These are phyloP conservation scores for Camptophora hylomeconis DNA, from an alignment of 2,329 filamentous ascomycete species.

Conservation along the genomic window DNA sequence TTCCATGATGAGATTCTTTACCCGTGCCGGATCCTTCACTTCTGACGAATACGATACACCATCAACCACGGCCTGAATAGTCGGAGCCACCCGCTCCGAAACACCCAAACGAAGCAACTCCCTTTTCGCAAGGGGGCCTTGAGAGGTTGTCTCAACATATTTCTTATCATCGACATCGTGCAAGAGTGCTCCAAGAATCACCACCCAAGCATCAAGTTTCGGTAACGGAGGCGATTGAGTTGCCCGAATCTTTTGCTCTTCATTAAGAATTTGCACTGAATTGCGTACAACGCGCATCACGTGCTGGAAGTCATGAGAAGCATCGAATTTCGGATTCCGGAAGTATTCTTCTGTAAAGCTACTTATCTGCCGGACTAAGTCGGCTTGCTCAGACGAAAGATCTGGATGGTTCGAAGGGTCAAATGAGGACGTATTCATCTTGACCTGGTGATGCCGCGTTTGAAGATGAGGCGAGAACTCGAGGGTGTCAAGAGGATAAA, in stretches of 20 bases:
- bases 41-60: slow-evolving; percentile 71
- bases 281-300: slow-evolving; percentile 68
- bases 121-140: slow-evolving; percentile 6
- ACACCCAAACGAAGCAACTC: slow-evolving; percentile 12
- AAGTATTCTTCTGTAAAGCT: slow-evolving; percentile 16
- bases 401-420: slow-evolving; percentile 12
- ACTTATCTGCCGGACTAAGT: slow-evolving; percentile 10
- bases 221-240: slow-evolving; percentile 5
- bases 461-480: too few relatives aligned
- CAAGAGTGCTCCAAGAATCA: slow-evolving; percentile 18
- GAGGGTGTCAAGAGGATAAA: too few relatives aligned
- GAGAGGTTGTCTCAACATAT: slow-evolving; percentile 10
- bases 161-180: slow-evolving; percentile 21
- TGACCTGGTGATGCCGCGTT: too few relatives aligned
- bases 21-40: slow-evolving; percentile 47
- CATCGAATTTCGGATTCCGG: slow-evolving; percentile 38
- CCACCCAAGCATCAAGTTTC: slow-evolving; percentile 9
- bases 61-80: slow-evolving; percentile 58
- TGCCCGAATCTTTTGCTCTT: slow-evolving; percentile 9
- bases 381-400: slow-evolving; percentile 12
- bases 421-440: too few relatives aligned
- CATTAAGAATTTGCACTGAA: slow-evolving; percentile 49
- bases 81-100: slow-evolving; percentile 32
- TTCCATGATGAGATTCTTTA: slow-evolving; percentile 46
- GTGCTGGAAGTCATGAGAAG: slow-evolving; percentile 78